phyloP scores from a whole-genome alignment of 805 yeast genomes.

The Schizosaccharomyces pombe region DNA sequence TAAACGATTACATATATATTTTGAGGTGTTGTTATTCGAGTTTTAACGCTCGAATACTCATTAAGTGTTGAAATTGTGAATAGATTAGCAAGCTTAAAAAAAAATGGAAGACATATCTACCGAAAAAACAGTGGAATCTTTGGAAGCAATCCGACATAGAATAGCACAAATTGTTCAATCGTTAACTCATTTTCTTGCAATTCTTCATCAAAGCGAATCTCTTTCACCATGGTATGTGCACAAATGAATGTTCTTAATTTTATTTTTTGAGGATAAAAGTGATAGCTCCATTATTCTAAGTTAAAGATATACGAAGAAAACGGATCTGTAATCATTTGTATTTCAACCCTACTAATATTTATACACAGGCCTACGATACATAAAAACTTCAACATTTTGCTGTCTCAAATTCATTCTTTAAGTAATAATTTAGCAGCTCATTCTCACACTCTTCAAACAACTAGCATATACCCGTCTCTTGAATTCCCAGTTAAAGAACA shows the following conservation, averaged over 20 bases:
- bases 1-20: too few relatives aligned
- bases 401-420: slow-evolving; percentile 1
- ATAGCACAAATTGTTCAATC: background rate
- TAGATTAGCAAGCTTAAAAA: too few relatives aligned
- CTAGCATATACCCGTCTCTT: background rate
- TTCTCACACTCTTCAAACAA: background rate
- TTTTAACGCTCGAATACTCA: too few relatives aligned
- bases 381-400: background rate
- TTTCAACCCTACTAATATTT: background rate
- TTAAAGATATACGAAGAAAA: background rate
- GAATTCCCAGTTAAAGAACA: background rate
- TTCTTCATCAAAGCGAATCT: background rate
- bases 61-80: too few relatives aligned
- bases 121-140: slow-evolving; percentile 1
- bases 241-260: background rate
- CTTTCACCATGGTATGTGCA: background rate
- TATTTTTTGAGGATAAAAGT: background rate
- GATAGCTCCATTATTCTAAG: background rate
- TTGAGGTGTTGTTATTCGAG: too few relatives aligned
- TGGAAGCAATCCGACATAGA: slow-evolving; percentile 2
- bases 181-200: slow-evolving; percentile 1
- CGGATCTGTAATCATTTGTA: background rate
- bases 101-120: background rate
- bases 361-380: slow-evolving; percentile 1
- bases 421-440: background rate